Percentiles rank a stretch among this genome's conserved stretches.
These are phyloP conservation scores for Phytophthora crassamura DNA, from an alignment of 352 stramenopile genomes.

Conservation along the genomic window DNA sequence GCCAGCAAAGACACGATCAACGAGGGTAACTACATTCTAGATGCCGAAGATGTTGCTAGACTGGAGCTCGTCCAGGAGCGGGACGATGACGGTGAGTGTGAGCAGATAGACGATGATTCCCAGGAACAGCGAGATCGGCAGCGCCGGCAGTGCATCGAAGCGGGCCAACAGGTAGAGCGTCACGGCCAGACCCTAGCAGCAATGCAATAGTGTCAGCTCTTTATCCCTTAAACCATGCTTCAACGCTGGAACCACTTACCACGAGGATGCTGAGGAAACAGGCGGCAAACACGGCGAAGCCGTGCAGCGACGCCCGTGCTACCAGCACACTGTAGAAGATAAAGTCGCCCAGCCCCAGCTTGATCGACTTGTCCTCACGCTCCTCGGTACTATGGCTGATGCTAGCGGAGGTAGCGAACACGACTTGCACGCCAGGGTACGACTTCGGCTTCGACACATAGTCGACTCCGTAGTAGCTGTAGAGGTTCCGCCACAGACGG, in stretches of 20 bases:
- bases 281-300: constrained; percentile 91
- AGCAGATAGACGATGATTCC: constrained; percentile 63
- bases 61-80: constrained; percentile 45
- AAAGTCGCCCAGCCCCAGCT: constrained; percentile 96
- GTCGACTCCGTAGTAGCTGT: constrained; percentile 51
- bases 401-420: constrained; percentile 36
- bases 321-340: constrained; percentile 99
- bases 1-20: constrained; percentile 6
- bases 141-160: constrained; percentile 93
- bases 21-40: constrained; percentile 15
- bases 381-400: constrained; percentile 29
- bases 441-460: constrained; percentile 35
- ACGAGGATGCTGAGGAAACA: constrained; percentile 94
- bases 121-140: constrained; percentile 96
- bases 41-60: constrained; percentile 23
- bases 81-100: constrained; percentile 37
- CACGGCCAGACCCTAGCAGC: constrained; percentile 71
- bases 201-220: constrained; percentile 6
- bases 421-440: constrained; percentile 38
- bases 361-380: constrained; percentile 76
- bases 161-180: constrained; percentile 95
- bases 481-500: constrained; percentile 55
- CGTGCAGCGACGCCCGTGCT: constrained; percentile 92
- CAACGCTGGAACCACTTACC: constrained; percentile 44
- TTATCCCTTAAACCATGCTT: neutral